Evolutionary conservation across 495 filamentous ascomycete species (phyloP).

Genomic region (Gamarada debralockiae): DNA sequence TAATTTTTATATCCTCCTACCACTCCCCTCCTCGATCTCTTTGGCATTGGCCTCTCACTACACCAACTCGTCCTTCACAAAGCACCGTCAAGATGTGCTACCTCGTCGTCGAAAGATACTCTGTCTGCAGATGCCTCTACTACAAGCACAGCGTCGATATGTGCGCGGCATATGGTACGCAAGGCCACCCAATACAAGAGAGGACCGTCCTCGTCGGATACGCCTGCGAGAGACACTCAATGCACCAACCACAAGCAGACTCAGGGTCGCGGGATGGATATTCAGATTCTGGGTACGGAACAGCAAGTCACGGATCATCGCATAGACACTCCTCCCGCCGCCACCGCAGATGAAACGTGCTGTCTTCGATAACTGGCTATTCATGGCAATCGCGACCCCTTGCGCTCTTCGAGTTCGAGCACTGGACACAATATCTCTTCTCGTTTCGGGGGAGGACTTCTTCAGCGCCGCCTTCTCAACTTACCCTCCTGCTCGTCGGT

Average conservation of each 20-base stretch:
- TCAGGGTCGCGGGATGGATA: slow-evolving; percentile 31
- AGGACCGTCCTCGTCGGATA: slow-evolving; percentile 78
- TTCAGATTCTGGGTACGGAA: slow-evolving; percentile 48
- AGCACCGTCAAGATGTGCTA: slow-evolving; percentile 56
- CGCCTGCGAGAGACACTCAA: slow-evolving; percentile 62
- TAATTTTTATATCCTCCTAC: not conserved
- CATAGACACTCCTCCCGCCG: slow-evolving; percentile 34
- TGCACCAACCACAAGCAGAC: slow-evolving; percentile 18
- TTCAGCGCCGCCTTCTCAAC: slow-evolving; percentile 43
- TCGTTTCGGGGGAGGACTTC: slow-evolving; percentile 42
- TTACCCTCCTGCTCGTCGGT: slow-evolving; percentile 42
- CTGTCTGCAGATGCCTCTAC: slow-evolving; percentile 79
- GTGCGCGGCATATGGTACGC: slow-evolving; percentile 65
- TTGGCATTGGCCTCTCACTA: not conserved
- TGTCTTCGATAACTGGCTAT: slow-evolving; percentile 50
- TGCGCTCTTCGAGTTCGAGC: slow-evolving; percentile 38
- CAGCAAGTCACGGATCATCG: slow-evolving; percentile 43
- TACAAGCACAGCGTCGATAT: slow-evolving; percentile 74
- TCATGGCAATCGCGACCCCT: slow-evolving; percentile 42
- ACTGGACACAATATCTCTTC: slow-evolving; percentile 46
- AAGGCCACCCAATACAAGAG: slow-evolving; percentile 68
- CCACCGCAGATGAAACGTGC: slow-evolving; percentile 45
- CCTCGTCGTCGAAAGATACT: slow-evolving; percentile 69
- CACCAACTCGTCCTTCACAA: slow-evolving; percentile 1
- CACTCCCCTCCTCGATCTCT: not conserved